Evolutionary conservation across 2,329 filamentous ascomycete genomes (phyloP).

Genomic region (Cercospora beticola): DNA sequence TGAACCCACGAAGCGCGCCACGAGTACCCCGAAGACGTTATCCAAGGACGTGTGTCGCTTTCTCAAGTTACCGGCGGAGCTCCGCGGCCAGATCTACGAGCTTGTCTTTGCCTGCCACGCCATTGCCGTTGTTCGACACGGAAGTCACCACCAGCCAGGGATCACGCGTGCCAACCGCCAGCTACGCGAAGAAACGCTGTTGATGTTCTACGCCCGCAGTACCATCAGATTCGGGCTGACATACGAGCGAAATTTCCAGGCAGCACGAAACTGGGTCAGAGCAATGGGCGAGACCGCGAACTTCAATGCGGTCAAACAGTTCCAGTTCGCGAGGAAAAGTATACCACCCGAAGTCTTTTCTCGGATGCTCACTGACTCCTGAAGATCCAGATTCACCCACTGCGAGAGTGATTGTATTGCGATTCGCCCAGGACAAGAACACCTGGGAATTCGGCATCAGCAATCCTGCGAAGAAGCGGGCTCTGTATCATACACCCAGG

Average conservation of each 20-base stretch:
- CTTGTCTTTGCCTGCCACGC: not conserved
- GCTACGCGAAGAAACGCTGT: not conserved
- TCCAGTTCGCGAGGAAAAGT: not conserved
- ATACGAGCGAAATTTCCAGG: not conserved
- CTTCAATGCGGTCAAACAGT: not conserved
- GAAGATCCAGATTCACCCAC: not conserved
- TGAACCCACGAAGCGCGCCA: not conserved
- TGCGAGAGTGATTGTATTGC: not conserved
- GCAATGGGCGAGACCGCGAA: not conserved
- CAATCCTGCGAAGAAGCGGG: no score
- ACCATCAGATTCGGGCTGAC: not conserved
- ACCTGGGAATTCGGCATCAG: not conserved
- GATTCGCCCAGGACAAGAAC: not conserved
- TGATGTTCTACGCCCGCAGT: not conserved
- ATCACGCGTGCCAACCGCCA: not conserved
- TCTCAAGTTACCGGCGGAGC: not conserved
- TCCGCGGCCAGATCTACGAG: not conserved
- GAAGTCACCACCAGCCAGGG: not conserved
- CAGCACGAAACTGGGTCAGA: not conserved
- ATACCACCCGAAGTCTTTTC: not conserved
- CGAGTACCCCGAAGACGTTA: not conserved
- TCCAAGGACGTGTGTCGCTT: not conserved
- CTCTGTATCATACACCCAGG: no score
- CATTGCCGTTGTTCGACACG: not conserved
- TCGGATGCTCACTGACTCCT: not conserved